Evolutionary conservation across 306 rosid species (phyloP).

Genomic region (Sophora flavescens): DNA sequence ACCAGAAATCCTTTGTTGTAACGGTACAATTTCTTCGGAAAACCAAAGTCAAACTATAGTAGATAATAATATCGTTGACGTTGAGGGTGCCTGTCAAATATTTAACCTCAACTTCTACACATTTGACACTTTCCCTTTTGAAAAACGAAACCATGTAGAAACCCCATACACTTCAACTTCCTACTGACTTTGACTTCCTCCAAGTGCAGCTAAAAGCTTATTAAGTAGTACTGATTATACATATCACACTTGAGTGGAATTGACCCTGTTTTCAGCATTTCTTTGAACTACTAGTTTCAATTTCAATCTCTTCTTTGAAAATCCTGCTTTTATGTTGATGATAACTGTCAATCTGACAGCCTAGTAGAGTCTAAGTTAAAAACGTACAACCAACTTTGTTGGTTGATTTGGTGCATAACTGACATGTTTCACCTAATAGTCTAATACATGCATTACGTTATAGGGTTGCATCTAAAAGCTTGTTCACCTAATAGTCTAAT

Average conservation of each 20-base stretch:
- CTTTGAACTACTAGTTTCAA: neutral
- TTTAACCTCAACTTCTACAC: conserved; percentile 5
- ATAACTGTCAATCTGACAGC: conserved; percentile 7
- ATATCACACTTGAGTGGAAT: neutral
- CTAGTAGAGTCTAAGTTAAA: conserved; percentile 13
- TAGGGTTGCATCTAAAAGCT: neutral
- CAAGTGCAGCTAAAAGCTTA: no score
- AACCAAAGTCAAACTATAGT: conserved; percentile 24
- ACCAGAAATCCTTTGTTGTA: neutral
- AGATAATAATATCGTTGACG: neutral
- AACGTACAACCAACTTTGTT: neutral
- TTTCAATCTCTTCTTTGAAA: conserved; percentile 8
- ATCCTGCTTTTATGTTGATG: neutral
- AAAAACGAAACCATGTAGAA: neutral
- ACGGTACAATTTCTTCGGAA: conserved; percentile 37
- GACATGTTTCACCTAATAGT: conserved; percentile 24
- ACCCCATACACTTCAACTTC: neutral
- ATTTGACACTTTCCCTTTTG: conserved; percentile 12
- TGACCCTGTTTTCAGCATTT: neutral
- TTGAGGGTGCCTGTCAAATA: neutral
- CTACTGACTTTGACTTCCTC: neutral
- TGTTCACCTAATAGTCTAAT: no score
- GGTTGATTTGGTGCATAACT: conserved; percentile 9
- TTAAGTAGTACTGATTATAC: no score
- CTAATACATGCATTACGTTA: neutral